A percentile compares a stretch with the other conserved stretches of the same genome.
phyloP scores from a whole-genome alignment of 2,329 filamentous ascomycete species.

The Colletotrichum euphorbiae region DNA sequence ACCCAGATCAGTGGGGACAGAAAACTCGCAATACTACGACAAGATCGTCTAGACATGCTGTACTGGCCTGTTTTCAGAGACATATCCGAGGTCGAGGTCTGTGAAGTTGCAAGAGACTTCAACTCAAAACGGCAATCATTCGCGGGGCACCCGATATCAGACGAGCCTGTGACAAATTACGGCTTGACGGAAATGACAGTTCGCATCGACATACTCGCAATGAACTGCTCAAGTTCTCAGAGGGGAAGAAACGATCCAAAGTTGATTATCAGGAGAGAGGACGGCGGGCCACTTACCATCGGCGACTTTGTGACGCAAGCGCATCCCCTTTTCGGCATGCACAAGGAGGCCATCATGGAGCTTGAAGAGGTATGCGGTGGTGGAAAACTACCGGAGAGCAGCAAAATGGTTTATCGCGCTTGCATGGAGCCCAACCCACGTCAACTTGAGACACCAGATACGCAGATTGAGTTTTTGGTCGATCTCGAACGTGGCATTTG shows the following conservation, averaged over 20 bases:
- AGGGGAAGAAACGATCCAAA: not conserved
- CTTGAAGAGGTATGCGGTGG: not conserved
- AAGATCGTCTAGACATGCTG: not conserved
- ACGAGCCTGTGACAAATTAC: not conserved
- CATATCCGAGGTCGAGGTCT: not conserved
- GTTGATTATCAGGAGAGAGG: not conserved
- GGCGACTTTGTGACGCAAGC: not conserved
- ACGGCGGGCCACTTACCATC: not conserved
- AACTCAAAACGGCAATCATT: not conserved
- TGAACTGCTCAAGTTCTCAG: too few species aligned
- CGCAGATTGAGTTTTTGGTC: not conserved
- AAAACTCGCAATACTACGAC: not conserved
- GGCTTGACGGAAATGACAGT: not conserved
- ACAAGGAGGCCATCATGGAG: not conserved
- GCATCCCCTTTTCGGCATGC: not conserved
- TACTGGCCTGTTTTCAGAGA: not conserved
- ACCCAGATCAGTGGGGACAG: not conserved
- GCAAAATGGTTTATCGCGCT: not conserved
- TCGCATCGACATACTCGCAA: not conserved
- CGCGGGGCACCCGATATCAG: not conserved
- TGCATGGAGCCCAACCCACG: not conserved
- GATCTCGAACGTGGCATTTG: not conserved
- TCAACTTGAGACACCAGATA: not conserved
- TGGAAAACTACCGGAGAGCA: too few species aligned
- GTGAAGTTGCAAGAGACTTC: not conserved